A percentile compares a stretch with the other conserved stretches of the same genome.
phyloP scores from a whole-genome alignment of 2,329 filamentous ascomycete species.

The Thielaviopsis populi region DNA sequence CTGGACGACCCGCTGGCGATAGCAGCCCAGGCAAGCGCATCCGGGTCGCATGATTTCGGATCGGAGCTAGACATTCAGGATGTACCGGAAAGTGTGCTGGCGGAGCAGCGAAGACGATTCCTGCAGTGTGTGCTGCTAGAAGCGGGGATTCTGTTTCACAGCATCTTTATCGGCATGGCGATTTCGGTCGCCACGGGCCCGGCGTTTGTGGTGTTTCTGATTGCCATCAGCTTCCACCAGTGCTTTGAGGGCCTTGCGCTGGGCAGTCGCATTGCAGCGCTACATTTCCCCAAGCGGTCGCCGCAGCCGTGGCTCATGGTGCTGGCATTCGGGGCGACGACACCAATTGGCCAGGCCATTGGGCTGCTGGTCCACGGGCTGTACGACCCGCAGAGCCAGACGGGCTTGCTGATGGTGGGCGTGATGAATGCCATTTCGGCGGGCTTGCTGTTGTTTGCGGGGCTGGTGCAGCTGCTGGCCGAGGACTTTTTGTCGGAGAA shows the following conservation, averaged over 20 bases:
- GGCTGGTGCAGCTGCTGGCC: conserved; percentile 67
- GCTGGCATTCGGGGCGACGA: conserved; percentile 59
- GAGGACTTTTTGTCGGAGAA: conserved; percentile 71
- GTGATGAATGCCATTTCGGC: conserved; percentile 78
- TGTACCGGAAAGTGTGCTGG: conserved; percentile 22
- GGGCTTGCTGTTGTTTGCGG: conserved; percentile 66
- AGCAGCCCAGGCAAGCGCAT: conserved; percentile 20
- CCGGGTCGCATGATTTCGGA: conserved; percentile 20
- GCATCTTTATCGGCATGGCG: conserved; percentile 76
- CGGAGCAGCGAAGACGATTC: conserved; percentile 51
- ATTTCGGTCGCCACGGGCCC: conserved; percentile 67
- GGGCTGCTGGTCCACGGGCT: conserved; percentile 62
- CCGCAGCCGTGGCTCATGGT: conserved; percentile 73
- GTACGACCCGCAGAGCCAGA: conserved; percentile 64
- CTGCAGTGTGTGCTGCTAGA: conserved; percentile 68
- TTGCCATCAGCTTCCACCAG: conserved; percentile 74
- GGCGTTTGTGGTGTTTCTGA: conserved; percentile 62
- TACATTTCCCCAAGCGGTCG: conserved; percentile 61
- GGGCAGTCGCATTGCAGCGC: conserved; percentile 57
- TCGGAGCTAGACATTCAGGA: conserved; percentile 14
- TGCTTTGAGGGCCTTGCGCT: conserved; percentile 80
- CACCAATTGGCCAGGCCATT: conserved; percentile 70
- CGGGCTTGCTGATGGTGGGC: conserved; percentile 66
- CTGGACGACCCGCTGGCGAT: conserved; percentile 27
- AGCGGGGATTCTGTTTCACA: conserved; percentile 73